Conservation (phyloP, 306 rosid genomes). For the Argentina anserina region DNA sequence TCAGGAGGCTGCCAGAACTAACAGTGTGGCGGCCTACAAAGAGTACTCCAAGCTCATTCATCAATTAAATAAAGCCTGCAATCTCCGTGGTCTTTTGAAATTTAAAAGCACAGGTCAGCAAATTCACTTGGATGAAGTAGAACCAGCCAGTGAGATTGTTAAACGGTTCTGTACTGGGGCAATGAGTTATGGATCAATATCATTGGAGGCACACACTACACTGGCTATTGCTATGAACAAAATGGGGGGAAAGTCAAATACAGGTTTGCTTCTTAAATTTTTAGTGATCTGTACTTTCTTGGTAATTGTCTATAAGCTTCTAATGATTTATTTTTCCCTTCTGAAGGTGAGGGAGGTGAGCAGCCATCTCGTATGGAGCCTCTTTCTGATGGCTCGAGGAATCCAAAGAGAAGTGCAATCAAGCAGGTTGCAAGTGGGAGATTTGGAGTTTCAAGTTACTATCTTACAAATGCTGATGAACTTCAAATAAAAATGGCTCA, state of each 20-base stretch:
- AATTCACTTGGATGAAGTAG: conserved; percentile 86
- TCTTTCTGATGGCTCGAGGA: conserved; percentile 84
- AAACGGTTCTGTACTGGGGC: conserved; percentile 99
- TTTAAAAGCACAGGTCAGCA: conserved; percentile 53
- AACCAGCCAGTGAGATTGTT: conserved; percentile 89
- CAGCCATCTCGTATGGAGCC: conserved; percentile 98
- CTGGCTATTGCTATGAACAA: conserved; percentile 91
- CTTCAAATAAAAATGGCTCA: conserved; percentile 99
- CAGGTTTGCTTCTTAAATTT: conserved; percentile 54
- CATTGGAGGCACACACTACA: conserved; percentile 91
- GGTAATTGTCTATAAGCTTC: not conserved
- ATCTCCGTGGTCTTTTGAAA: conserved; percentile 85
- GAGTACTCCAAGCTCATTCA: conserved; percentile 87
- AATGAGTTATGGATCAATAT: conserved; percentile 99
- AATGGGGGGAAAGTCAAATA: conserved; percentile 95
- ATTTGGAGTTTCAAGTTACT: conserved; percentile 97
- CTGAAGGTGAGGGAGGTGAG: conserved; percentile 98
- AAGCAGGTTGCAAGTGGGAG: conserved; percentile 99
- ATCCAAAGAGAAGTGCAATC: conserved; percentile 93
- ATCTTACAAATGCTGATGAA: conserved; percentile 95
- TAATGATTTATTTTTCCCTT: conserved; percentile 16
- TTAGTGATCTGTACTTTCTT: not conserved
- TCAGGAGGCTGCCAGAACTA: conserved; percentile 95
- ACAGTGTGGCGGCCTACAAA: conserved; percentile 80
- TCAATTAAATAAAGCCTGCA: conserved; percentile 82